Percentiles rank a stretch among this genome's conserved stretches.
These are phyloP conservation scores for Herpetospermum pedunculosum DNA, from an alignment of 306 rosid genomes.

Conservation along the genomic window DNA sequence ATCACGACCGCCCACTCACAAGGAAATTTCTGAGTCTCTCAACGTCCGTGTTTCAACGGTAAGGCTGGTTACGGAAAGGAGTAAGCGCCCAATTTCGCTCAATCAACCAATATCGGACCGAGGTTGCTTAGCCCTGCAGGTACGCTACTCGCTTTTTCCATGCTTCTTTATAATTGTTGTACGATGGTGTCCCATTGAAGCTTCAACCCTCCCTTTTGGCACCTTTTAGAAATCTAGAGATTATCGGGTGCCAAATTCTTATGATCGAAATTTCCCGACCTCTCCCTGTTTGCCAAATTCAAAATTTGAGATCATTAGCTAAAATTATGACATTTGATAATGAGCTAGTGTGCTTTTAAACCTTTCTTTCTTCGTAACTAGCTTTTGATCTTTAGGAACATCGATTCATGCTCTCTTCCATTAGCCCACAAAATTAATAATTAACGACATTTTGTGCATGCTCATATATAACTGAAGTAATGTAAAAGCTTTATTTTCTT, in stretches of 20 bases:
- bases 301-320: no score
- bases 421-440: not conserved
- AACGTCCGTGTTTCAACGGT: conserved; percentile 31
- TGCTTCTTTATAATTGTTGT: not conserved
- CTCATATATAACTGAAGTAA: not conserved
- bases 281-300: no score
- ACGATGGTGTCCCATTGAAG: not conserved
- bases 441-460: not conserved
- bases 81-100: conserved; percentile 49
- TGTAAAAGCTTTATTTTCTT: not conserved
- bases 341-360: no score
- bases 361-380: no score
- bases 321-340: no score
- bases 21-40: conserved; percentile 42
- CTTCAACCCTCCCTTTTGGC: no score
- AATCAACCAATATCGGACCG: conserved; percentile 25
- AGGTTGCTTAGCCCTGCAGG: conserved; percentile 53
- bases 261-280: no score
- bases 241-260: no score
- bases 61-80: conserved; percentile 39
- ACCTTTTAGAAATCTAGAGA: no score
- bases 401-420: not conserved
- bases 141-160: not conserved
- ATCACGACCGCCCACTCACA: conserved; percentile 34
- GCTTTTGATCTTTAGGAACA: not conserved